Evolutionary conservation across 2,329 filamentous ascomycete genomes (phyloP).

Genomic region (Xylaria sp.): DNA sequence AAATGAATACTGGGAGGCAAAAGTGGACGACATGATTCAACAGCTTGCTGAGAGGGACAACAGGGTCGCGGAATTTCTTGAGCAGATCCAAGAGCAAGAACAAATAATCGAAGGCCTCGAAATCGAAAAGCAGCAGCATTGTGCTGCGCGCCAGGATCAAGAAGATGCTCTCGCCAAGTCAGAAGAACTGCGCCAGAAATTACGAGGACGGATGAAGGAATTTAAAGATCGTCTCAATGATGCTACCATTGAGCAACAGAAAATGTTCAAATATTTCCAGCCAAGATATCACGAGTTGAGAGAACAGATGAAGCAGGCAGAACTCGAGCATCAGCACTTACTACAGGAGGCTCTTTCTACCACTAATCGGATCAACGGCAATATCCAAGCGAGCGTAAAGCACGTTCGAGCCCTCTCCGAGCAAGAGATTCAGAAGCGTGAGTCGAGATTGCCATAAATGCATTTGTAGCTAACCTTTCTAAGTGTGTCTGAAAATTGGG

Average conservation of each 20-base stretch:
- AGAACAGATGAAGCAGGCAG: constrained; percentile 51
- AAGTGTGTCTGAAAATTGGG: constrained; percentile 39
- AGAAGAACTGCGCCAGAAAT: constrained; percentile 24
- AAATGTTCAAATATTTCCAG: constrained; percentile 53
- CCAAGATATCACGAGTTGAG: constrained; percentile 51
- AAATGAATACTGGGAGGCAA: constrained; percentile 38
- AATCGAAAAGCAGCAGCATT: constrained; percentile 44
- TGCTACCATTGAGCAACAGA: constrained; percentile 60
- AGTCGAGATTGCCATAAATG: constrained; percentile 11
- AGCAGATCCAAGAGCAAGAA: constrained; percentile 30
- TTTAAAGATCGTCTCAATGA: constrained; percentile 57
- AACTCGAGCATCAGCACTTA: constrained; percentile 49
- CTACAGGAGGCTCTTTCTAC: constrained; percentile 43
- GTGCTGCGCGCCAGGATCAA: constrained; percentile 43
- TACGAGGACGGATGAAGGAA: constrained; percentile 52
- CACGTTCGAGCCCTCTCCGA: constrained; percentile 33
- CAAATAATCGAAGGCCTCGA: constrained; percentile 44
- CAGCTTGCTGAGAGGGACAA: constrained; percentile 37
- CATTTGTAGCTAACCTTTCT: constrained; percentile 27
- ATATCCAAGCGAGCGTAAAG: constrained; percentile 39
- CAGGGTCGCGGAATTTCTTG: constrained; percentile 30
- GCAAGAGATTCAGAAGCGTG: constrained; percentile 39
- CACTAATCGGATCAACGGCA: constrained; percentile 30
- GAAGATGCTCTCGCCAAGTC: constrained; percentile 45
- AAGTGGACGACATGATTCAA: constrained; percentile 35